These are phyloP conservation scores for Backusella tarrabulga DNA, from an alignment of 192 early-diverging fungal genomes.

Conservation along the genomic window DNA sequence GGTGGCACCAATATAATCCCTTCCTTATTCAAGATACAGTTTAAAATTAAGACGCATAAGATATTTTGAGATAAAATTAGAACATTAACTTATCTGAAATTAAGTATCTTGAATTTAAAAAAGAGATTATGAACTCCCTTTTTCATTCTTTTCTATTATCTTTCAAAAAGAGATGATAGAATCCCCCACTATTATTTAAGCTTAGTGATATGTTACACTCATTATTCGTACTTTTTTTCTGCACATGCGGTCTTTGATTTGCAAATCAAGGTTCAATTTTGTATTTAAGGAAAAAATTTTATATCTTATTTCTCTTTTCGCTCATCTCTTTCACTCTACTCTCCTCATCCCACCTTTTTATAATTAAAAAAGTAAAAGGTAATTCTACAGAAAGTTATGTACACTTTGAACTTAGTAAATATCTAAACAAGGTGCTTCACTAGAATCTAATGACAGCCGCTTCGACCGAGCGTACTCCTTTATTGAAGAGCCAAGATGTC, in stretches of 20 bases:
- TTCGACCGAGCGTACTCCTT: not conserved
- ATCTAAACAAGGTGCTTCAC: not conserved
- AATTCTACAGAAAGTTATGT: not conserved
- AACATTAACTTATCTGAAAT: not conserved
- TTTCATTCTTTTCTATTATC: not conserved
- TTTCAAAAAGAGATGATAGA: not conserved
- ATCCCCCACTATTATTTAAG: not conserved
- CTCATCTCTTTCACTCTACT: not conserved
- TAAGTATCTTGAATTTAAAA: not conserved
- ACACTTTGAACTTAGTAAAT: not conserved
- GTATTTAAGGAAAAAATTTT: not conserved
- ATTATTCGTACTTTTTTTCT: not conserved
- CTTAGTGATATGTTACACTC: not conserved
- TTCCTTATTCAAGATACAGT: not conserved
- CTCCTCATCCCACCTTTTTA: not conserved
- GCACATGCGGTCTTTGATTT: conserved; percentile 8
- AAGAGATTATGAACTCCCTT: not conserved
- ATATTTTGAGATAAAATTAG: not conserved
- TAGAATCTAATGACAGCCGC: not conserved
- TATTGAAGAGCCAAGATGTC: not conserved
- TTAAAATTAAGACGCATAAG: not conserved
- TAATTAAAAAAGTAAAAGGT: not conserved
- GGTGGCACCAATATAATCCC: not conserved
- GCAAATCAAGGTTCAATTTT: not conserved
- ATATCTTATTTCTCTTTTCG: not conserved